These are phyloP conservation scores for Petunia hybrid DNA, from an alignment of 305 asterid species.

Conservation along the genomic window DNA sequence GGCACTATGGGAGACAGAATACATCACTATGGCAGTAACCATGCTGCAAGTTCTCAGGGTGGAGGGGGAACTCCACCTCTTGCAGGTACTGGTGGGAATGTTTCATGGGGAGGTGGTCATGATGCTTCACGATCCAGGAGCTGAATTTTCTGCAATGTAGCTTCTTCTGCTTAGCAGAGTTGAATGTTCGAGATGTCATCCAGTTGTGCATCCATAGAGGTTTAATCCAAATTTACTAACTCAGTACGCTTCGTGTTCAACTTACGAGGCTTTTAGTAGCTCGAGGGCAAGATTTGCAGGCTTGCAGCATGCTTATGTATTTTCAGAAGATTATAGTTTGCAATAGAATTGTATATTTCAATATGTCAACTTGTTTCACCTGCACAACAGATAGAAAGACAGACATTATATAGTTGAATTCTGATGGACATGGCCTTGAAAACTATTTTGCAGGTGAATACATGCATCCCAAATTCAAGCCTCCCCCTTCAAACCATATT, in stretches of 20 bases:
- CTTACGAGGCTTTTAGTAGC: background rate
- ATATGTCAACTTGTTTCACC: background rate
- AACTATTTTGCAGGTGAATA: too few relatives aligned
- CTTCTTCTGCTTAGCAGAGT: background rate
- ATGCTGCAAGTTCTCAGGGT: constrained; percentile 38
- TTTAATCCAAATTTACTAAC: too few relatives aligned
- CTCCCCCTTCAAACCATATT: too few relatives aligned
- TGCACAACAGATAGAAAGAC: background rate
- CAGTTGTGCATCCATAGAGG: background rate
- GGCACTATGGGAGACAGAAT: constrained; percentile 42
- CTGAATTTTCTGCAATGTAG: constrained; percentile 36
- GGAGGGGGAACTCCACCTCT: constrained; percentile 28
- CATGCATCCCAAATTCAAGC: too few relatives aligned
- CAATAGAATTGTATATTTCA: constrained; percentile 8
- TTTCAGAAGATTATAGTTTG: background rate
- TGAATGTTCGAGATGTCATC: constrained; percentile 18
- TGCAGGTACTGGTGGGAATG: constrained; percentile 29
- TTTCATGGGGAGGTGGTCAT: constrained; percentile 51
- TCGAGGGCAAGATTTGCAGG: constrained; percentile 10
- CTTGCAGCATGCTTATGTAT: background rate
- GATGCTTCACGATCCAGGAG: constrained; percentile 45
- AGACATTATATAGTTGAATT: too few relatives aligned
- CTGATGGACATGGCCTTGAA: too few relatives aligned
- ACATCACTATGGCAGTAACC: constrained; percentile 48
- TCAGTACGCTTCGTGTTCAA: background rate